A percentile compares a stretch with the other conserved stretches of the same genome.
phyloP scores from a whole-genome alignment of 78 protist genomes.

The Dictyostelium brefeldianum region DNA sequence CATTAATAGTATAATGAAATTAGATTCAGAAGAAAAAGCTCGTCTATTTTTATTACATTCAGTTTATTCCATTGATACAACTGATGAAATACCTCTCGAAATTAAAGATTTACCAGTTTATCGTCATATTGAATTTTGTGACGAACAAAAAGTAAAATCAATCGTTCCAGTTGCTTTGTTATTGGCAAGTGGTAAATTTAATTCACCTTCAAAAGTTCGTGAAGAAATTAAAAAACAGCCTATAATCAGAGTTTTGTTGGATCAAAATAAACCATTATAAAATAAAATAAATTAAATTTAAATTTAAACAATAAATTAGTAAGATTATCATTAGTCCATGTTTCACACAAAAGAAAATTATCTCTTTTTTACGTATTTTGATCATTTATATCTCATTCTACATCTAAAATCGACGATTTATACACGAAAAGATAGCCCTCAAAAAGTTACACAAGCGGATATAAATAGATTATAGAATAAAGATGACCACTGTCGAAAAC shows the following conservation, averaged over 20 bases:
- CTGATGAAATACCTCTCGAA: not conserved
- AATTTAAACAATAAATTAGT: no score
- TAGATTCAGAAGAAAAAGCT: not conserved
- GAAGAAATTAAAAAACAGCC: conserved; percentile 37
- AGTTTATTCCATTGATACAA: conserved; percentile 22
- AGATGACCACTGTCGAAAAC: no score
- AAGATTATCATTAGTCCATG: no score
- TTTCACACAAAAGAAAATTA: no score
- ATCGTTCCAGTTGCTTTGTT: conserved; percentile 54
- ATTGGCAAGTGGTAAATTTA: conserved; percentile 46
- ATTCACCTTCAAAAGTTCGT: conserved; percentile 35
- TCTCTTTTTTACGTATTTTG: no score
- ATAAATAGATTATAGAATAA: no score
- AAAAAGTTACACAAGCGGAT: no score
- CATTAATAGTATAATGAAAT: conserved; percentile 31
- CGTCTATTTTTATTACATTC: conserved; percentile 42
- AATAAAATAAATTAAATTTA: no score
- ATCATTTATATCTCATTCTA: no score
- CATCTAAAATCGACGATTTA: no score
- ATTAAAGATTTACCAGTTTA: conserved; percentile 46
- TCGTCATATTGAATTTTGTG: conserved; percentile 59
- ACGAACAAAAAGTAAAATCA: conserved; percentile 10
- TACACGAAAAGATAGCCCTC: no score
- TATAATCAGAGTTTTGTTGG: conserved; percentile 27
- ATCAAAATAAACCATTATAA: conserved; percentile 30